Evolutionary conservation across 2,329 filamentous ascomycete genomes (phyloP).

Genomic region (Ilyonectria destructans): DNA sequence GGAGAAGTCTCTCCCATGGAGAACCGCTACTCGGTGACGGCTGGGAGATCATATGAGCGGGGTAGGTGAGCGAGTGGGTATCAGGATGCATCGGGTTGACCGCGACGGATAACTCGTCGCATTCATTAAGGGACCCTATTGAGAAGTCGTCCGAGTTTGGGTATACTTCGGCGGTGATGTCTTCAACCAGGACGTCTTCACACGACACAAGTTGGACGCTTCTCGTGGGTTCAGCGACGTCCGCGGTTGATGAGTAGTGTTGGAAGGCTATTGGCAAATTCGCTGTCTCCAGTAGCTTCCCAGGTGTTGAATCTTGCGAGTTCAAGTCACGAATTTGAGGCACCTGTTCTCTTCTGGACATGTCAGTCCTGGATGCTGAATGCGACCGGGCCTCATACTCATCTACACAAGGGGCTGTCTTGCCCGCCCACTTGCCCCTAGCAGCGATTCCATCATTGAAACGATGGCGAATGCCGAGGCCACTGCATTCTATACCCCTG

Average conservation of each 20-base stretch:
- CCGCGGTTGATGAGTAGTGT: not conserved
- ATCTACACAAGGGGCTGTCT: slow-evolving; percentile 21
- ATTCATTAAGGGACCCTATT: not conserved
- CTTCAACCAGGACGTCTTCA: not conserved
- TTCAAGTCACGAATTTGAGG: not conserved
- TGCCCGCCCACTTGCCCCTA: slow-evolving; percentile 30
- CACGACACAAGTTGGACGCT: not conserved
- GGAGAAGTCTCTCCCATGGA: slow-evolving; percentile 13
- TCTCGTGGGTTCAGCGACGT: not conserved
- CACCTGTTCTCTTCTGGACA: not conserved
- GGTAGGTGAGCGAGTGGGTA: not conserved
- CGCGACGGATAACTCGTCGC: not conserved
- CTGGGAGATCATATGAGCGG: slow-evolving; percentile 2
- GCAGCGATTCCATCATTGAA: slow-evolving; percentile 30
- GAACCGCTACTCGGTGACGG: slow-evolving; percentile 19
- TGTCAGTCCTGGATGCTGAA: not conserved
- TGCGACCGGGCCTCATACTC: not conserved
- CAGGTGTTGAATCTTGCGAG: not conserved
- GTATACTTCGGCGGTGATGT: not conserved
- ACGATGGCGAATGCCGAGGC: slow-evolving; percentile 23
- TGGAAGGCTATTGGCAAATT: not conserved
- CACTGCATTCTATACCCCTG: slow-evolving; percentile 29
- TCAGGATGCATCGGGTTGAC: not conserved
- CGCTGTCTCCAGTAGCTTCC: too few relatives aligned
- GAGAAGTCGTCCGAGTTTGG: not conserved